Evolutionary conservation across 2,329 filamentous ascomycete genomes (phyloP).

Genomic region (Pseudocercospora pini-densiflorae): DNA sequence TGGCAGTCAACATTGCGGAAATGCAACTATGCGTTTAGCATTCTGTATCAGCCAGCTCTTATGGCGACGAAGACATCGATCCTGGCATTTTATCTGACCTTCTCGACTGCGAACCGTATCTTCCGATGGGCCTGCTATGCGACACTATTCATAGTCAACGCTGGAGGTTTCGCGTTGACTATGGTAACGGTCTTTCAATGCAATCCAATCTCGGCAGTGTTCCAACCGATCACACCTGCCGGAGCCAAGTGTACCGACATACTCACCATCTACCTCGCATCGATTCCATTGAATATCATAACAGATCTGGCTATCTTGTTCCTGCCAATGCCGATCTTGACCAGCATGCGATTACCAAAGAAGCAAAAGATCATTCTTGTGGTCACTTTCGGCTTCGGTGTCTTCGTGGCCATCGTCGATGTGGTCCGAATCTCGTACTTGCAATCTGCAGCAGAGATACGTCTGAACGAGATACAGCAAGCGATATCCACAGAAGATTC

Average conservation of each 20-base stretch:
- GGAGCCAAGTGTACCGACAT: conserved; percentile 63
- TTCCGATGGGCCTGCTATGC: conserved; percentile 82
- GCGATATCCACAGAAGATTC: conserved; percentile 3
- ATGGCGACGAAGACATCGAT: conserved; percentile 96
- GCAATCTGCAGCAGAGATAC: conserved; percentile 67
- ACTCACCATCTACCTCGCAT: conserved; percentile 68
- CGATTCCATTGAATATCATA: conserved; percentile 88
- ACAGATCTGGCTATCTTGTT: conserved; percentile 88
- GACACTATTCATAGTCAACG: conserved; percentile 76
- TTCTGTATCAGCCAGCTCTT: conserved; percentile 77
- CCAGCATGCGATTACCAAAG: conserved; percentile 79
- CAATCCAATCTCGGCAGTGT: conserved; percentile 72
- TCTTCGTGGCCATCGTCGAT: conserved; percentile 87
- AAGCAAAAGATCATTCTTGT: conserved; percentile 89
- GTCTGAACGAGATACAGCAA: conserved; percentile 46
- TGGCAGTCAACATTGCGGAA: conserved; percentile 60
- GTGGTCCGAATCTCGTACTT: conserved; percentile 89
- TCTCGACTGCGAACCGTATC: conserved; percentile 77
- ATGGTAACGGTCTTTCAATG: conserved; percentile 90
- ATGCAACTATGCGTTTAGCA: conserved; percentile 63
- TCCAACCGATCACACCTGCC: conserved; percentile 54
- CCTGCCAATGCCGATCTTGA: conserved; percentile 85
- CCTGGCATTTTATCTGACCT: conserved; percentile 83
- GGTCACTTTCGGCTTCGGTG: conserved; percentile 81
- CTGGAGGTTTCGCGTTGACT: conserved; percentile 77